Conservation (phyloP, 225 moss, liverwort and hornwort species). For the Pseudisothecium myosuroides region DNA sequence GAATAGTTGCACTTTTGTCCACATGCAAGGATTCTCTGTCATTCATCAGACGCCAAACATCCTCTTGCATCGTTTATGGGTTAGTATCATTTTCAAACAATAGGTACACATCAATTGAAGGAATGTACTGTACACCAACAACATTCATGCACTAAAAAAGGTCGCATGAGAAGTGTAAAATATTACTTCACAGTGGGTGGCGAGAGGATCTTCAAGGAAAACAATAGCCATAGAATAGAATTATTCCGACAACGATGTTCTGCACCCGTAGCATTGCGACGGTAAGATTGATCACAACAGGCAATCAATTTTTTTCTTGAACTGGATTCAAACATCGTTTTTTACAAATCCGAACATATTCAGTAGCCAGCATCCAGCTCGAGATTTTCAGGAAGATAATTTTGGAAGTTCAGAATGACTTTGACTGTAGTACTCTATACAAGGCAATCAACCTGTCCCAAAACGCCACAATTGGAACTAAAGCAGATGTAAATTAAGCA, state of each 20-base stretch:
- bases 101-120: neutral
- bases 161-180: neutral
- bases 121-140: neutral
- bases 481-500: constrained; percentile 2
- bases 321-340: neutral
- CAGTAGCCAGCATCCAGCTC: neutral
- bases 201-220: neutral
- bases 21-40: too few relatives aligned
- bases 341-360: neutral
- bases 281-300: neutral
- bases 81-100: neutral
- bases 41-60: too few relatives aligned
- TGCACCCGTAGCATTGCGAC: neutral
- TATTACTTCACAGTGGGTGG: neutral
- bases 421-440: neutral
- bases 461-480: neutral
- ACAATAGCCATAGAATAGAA: neutral
- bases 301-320: neutral
- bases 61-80: too few relatives aligned
- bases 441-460: neutral
- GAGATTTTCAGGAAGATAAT: neutral
- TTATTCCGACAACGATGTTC: neutral
- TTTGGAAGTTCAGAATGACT: constrained; percentile 1
- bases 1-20: too few relatives aligned
- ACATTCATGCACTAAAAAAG: neutral